Conservation (phyloP, 1,284 basidiomycete species). For the Trichosporon faecale region DNA sequence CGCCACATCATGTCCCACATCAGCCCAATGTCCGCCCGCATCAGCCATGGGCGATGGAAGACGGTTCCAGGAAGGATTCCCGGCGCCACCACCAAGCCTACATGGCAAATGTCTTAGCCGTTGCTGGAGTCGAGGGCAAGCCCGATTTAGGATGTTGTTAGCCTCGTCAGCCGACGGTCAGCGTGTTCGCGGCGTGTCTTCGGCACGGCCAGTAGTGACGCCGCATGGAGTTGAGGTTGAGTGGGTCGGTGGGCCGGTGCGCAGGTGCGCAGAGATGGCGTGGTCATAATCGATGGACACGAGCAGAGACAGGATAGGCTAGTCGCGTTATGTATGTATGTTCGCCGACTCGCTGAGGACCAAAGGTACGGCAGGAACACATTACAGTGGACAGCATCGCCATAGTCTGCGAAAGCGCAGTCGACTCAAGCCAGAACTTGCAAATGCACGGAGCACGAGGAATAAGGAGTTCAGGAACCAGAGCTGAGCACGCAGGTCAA, state of each 20-base stretch:
- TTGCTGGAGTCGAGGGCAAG: not conserved
- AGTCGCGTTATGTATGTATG: not conserved
- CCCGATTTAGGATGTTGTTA: not conserved
- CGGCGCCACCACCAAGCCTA: conserved; percentile 3
- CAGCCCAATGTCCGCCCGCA: not conserved
- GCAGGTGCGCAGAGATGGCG: conserved; percentile 3
- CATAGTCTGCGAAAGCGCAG: not conserved
- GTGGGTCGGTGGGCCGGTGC: not conserved
- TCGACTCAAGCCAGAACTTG: not conserved
- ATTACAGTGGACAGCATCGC: not conserved
- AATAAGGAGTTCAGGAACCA: not conserved
- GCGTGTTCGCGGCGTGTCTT: not conserved
- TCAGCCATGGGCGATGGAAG: not conserved
- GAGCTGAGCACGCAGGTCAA: not conserved
- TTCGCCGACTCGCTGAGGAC: not conserved
- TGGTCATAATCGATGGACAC: not conserved
- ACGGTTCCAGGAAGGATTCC: not conserved
- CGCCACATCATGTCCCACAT: conserved; percentile 10
- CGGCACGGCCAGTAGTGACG: not conserved
- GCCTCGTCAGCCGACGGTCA: not conserved
- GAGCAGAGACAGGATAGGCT: not conserved
- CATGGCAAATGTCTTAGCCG: not conserved
- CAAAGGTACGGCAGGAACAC: not conserved
- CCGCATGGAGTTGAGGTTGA: not conserved
- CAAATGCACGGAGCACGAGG: not conserved